A percentile compares a stretch with the other conserved stretches of the same genome.
Evolutionary conservation across 257 asterid species (phyloP).

Genomic region (Catharanthus roseus): DNA sequence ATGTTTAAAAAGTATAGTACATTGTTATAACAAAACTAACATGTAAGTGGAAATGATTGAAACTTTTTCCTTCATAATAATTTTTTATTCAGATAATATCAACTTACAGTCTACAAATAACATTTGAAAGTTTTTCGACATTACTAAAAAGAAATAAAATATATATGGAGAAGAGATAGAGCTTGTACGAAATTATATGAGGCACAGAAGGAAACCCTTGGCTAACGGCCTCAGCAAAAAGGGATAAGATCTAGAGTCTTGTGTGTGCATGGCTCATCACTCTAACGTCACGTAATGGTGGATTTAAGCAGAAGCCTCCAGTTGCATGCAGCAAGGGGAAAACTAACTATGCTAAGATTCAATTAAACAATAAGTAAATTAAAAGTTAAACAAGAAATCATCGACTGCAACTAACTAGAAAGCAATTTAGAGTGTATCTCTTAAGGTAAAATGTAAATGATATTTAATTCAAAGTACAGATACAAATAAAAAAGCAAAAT

Average conservation of each 20-base stretch:
- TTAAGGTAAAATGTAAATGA: too few relatives aligned
- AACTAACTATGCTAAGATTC: conserved; percentile 1
- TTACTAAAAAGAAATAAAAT: not conserved
- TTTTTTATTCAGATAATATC: not conserved
- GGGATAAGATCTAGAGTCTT: conserved; percentile 94
- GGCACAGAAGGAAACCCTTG: conserved; percentile 90
- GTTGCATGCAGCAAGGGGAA: conserved; percentile 41
- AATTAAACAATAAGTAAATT: not conserved
- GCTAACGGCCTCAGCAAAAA: conserved; percentile 71
- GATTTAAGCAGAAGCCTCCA: conserved; percentile 86
- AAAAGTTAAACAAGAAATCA: not conserved
- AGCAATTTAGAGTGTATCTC: not conserved
- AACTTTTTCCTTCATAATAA: not conserved
- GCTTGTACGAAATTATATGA: conserved; percentile 77
- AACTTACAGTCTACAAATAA: not conserved
- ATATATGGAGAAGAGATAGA: conserved; percentile 17
- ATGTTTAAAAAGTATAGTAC: not conserved
- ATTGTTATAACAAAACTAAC: not conserved
- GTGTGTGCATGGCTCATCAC: conserved; percentile 89
- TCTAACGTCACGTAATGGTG: conserved; percentile 74
- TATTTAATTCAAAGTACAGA: not conserved
- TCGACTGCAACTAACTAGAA: not conserved
- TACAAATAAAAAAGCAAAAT: too few relatives aligned
- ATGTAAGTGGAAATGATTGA: not conserved
- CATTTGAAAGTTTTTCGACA: not conserved